Evolutionary conservation across 345 rosid genomes (phyloP), one percentile per base, ranked within the genome.

Genomic region (Streptanthus diversifolius): DNA sequence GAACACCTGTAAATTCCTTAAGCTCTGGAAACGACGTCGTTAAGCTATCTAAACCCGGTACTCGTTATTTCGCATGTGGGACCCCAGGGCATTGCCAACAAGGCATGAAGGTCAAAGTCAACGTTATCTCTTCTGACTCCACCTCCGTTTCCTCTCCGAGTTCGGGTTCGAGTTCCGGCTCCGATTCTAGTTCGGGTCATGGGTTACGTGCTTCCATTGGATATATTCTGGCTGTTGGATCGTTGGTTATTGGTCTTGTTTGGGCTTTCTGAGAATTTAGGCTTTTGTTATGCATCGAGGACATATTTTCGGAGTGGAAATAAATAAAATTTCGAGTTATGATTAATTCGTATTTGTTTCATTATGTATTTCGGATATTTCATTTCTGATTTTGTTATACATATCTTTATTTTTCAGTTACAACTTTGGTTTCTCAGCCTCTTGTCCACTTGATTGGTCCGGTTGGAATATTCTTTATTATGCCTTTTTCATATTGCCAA

Each of bases 61-160:
- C 90, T 3, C 85, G 95, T 51, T 91, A 89, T 77, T 93, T 93
- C 43, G 87, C 85, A 32, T 93, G 97, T 63, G 98, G 98, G 29
- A 89, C 98, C 1, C 55, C 57, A 6, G 97, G 97, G 30, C 98
- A 93, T 73, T 93, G 98, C 8, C 82, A 66, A 45, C 90, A 87
- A 68, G 97, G 97, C 69, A 93, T 91, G 97, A 93, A 89, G 78
- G 70, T 93, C 27, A 88, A 90, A 82, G 80, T 93, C 75, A 85
- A 87, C 11, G 80, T 83, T 9, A 81, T 77, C 14, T 63, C 89
- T 10, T 51, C 88, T 1, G 90, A 84, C 32, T 80, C 72, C 33
- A 85, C 86, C 3, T 48, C 22, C 66, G 9, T 49, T 80, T 3
- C 73, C 70, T 9, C 70, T 4, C 74, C 75, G 5, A 14, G 30